phyloP scores from a whole-genome alignment of 495 filamentous ascomycete genomes.

The Umbilicaria muhlenbergii region DNA sequence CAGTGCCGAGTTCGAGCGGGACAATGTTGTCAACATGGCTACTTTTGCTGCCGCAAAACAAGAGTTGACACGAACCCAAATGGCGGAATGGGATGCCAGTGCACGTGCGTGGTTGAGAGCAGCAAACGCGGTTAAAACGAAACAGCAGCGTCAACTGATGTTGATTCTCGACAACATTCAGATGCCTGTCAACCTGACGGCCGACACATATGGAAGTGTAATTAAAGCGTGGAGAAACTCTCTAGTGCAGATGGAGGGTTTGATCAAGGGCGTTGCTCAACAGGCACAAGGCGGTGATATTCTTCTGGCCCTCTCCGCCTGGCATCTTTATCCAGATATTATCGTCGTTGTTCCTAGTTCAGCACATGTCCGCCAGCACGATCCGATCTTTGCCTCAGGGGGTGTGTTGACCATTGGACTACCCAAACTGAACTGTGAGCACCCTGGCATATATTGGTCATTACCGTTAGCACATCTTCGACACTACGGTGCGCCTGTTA shows the following conservation, averaged over 20 bases:
- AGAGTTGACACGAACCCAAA: constrained; percentile 10
- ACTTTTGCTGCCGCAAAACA: constrained; percentile 3
- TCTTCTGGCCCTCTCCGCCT: constrained; percentile 18
- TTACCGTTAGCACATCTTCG: constrained; percentile 7
- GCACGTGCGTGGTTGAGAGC: constrained; percentile 20
- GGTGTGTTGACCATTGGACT: constrained; percentile 18
- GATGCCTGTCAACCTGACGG: constrained; percentile 11
- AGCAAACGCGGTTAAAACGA: constrained; percentile 12
- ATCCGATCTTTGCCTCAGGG: constrained; percentile 11
- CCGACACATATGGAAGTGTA: constrained; percentile 16
- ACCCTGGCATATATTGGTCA: constrained; percentile 8
- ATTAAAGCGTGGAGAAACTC: constrained; percentile 13
- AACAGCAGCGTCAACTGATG: constrained; percentile 18
- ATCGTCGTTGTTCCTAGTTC: constrained; percentile 8
- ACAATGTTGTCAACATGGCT: not conserved
- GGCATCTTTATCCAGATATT: constrained; percentile 27
- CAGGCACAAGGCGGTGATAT: constrained; percentile 9
- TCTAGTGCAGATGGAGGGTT: not conserved
- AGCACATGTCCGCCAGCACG: constrained; percentile 11
- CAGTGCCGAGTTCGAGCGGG: not conserved
- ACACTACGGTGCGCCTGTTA: constrained; percentile 6
- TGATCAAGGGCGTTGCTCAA: constrained; percentile 8
- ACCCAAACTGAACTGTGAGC: not conserved
- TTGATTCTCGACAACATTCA: constrained; percentile 23
- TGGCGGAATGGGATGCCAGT: constrained; percentile 23